Evolutionary conservation across 257 asterid species (phyloP).

Genomic region (Cruciata laevipes): DNA sequence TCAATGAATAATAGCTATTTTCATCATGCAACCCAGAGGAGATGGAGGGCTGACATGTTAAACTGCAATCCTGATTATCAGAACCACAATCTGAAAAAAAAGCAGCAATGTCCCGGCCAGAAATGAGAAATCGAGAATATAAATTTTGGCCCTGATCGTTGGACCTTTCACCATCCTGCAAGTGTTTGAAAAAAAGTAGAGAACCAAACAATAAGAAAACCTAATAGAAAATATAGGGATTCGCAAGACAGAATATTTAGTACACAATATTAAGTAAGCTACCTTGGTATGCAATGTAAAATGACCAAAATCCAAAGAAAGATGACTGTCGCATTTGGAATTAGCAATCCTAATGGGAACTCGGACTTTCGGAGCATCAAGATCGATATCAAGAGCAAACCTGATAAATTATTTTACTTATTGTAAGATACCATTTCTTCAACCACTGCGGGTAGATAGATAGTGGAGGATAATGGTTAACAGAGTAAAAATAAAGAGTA

Average conservation of each 20-base stretch:
- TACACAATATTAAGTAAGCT: slow-evolving; percentile 16
- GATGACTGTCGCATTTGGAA: slow-evolving; percentile 56
- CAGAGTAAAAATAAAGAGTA: not conserved
- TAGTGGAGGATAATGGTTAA: not conserved
- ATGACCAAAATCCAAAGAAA: slow-evolving; percentile 89
- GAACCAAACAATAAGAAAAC: slow-evolving; percentile 12
- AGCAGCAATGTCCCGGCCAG: slow-evolving; percentile 96
- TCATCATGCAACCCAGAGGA: slow-evolving; percentile 50
- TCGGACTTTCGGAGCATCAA: slow-evolving; percentile 98
- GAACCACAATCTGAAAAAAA: slow-evolving; percentile 66
- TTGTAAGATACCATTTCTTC: slow-evolving; percentile 4
- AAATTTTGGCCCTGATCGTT: slow-evolving; percentile 59
- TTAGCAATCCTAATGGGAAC: slow-evolving; percentile 63
- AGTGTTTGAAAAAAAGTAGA: slow-evolving; percentile 19
- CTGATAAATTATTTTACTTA: slow-evolving; percentile 28
- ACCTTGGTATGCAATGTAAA: slow-evolving; percentile 89
- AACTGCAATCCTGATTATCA: slow-evolving; percentile 38
- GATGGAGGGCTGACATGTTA: slow-evolving; percentile 45
- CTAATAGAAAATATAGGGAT: not conserved
- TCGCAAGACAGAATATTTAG: not conserved
- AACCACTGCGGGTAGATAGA: not conserved
- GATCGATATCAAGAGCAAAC: slow-evolving; percentile 98
- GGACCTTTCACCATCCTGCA: slow-evolving; percentile 58
- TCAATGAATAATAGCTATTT: slow-evolving; percentile 52
- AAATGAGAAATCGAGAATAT: slow-evolving; percentile 80